These are phyloP conservation scores for Ampelocalamus luodianensis DNA, from an alignment of 176 grass and related monocot species.

Conservation along the genomic window DNA sequence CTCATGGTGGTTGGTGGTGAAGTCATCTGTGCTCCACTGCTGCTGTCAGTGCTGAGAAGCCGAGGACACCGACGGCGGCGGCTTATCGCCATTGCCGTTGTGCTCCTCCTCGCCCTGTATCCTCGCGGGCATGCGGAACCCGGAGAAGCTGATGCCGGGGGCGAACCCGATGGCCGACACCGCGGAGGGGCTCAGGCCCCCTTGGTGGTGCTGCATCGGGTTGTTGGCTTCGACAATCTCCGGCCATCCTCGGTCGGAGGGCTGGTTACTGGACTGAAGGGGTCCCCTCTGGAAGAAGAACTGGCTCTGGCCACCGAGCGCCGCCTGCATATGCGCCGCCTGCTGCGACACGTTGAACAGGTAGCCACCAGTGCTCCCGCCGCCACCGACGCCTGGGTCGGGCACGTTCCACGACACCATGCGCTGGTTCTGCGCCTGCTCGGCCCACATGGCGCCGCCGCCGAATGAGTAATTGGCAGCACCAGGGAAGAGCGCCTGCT, in stretches of 20 bases:
- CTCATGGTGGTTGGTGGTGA: constrained; percentile 44
- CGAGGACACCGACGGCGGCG: constrained; percentile 65
- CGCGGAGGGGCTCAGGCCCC: constrained; percentile 48
- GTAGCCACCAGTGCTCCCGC: constrained; percentile 55
- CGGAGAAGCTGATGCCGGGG: constrained; percentile 68
- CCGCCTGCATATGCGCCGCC: constrained; percentile 68
- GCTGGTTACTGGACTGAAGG: constrained; percentile 99
- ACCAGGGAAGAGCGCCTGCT: constrained; percentile 56
- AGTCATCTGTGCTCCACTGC: constrained; percentile 49
- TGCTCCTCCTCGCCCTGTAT: constrained; percentile 96
- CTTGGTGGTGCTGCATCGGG: constrained; percentile 59
- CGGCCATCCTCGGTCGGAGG: constrained; percentile 84
- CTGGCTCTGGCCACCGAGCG: constrained; percentile 66
- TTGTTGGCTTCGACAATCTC: constrained; percentile 67
- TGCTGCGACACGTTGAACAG: constrained; percentile 73
- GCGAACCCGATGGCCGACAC: constrained; percentile 66
- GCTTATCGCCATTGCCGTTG: constrained; percentile 75
- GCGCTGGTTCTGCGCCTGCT: constrained; percentile 58
- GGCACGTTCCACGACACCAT: constrained; percentile 77
- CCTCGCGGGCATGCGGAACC: constrained; percentile 79
- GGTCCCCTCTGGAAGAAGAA: constrained; percentile 93
- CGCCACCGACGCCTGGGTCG: constrained; percentile 49
- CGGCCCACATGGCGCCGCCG: constrained; percentile 66
- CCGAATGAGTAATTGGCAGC: constrained; percentile 58
- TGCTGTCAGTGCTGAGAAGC: constrained; percentile 80